Base-by-base conservation (phyloP, 164 flowering plant genomes). In the Paratinospora sagittata region DNA sequence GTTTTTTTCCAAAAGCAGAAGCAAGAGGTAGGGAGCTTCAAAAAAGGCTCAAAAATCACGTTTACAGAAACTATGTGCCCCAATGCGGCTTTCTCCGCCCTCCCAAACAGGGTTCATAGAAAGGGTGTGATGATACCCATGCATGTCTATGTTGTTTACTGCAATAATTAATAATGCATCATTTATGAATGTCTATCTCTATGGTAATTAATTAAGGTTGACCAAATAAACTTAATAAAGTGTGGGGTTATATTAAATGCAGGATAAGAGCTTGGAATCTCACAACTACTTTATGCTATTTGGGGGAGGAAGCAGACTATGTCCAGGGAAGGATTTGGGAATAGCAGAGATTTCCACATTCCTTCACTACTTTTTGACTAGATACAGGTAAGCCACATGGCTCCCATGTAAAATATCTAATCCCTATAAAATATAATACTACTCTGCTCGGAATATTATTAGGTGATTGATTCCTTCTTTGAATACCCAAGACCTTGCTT, bases 311-410 rank as follows among this genome's bases (percentile, higher is more conserved):
- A 84, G 74, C 16, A 82, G 98, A 72, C 85, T 76, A 27, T 93
- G 98, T 71, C 98, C 98, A 16, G 98, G 98, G 72, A 93, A 93
- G 73, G 98, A 93, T 75, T 75, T 90, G 63, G 97, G 97, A 36
- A 81, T 90, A 8, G 89, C 84, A 1, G 93, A 85, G 75, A 83
- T 93, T 36, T 84, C 96, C 1, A 81, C 83, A 58, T 90, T 91
- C 75, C 89, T 91, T 71, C 97, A 93, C 76, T 88, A 93, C 80
- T 87, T 93, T 75, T 85, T 93, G 27, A 90, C 97, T 16, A 81
- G 80, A 82, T 93, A 90, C 85, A 88, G 96, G 97, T 90, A 66
- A 14, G 12, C 67, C 43, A 39, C 41, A 23, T 61, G 27, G 9
- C 66, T 63, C 17, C 19, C 67, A 21, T 27, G 58, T 61, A 24